Base-by-base conservation (phyloP, 345 rosid genomes). In the Camelina neglecta region DNA sequence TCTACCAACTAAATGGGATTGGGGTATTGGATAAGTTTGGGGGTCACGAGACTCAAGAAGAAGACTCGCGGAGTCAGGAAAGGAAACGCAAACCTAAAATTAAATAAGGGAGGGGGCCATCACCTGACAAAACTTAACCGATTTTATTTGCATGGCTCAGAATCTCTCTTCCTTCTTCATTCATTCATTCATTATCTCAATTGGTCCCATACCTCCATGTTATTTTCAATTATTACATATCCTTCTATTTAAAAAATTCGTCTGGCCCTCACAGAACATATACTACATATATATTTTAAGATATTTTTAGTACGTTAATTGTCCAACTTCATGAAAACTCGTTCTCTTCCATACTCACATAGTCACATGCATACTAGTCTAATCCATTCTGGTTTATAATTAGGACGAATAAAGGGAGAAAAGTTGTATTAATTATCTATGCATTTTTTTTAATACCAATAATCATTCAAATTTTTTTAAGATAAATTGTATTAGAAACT, bases 1-100 rank as follows among this genome's bases (percentile, higher is more conserved):
- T 35, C 38, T 35, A 7, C 38, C 9, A 35, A 35, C 38, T 35
- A 35, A 35, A 35, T 35, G 8, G 38, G 38, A 35, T 35, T 35
- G 38, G 38, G 36, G 38, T n/a, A n/a, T n/a, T 70, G 64, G 69
- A 73, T 73, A 64, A 73, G 47, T 44, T 36, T 48, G 71, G 65
- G 36, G 57, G 71, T 63, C 48, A 55, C 64, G 76, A 38, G 75
- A 24, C 69, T 50, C 69, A 24, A 61, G 68, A 18, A 61, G 68
- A 18, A 61, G 61, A 61, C 60, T 16, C 39, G 8, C 8, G 16
- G 51, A 49, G 67, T 48, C 49, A 33, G 73, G 45, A 53, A 62
- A 54, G 35, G 11, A 63, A 62, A 38, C 33, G 31, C 53, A 62
- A 66, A 31, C 20, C 45, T 13, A 63, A 63, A 38, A 63, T 8